phyloP scores from a whole-genome alignment of 352 stramenopile species.

The Bremia lactucae region DNA sequence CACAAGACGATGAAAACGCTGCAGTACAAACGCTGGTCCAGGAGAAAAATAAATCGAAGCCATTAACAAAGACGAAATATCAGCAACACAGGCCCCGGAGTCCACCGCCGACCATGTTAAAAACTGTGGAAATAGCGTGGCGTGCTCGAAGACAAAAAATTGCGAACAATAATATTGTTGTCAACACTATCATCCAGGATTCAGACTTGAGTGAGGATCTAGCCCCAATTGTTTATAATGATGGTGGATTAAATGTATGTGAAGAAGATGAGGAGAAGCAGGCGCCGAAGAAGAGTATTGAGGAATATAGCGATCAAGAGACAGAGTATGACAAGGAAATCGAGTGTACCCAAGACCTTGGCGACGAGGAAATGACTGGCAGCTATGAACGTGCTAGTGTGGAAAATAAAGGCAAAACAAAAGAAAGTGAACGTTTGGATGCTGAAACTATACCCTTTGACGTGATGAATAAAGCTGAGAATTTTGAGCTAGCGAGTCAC shows the following conservation, averaged over 20 bases:
- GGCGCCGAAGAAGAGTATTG: conserved; percentile 1
- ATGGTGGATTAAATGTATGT: neutral
- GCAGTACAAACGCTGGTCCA: neutral
- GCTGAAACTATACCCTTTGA: conserved; percentile 17
- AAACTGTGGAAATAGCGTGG: conserved; percentile 16
- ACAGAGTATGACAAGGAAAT: conserved; percentile 17
- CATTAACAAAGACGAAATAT: neutral
- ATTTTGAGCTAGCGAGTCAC: neutral
- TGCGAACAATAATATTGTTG: neutral
- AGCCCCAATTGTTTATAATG: conserved; percentile 11
- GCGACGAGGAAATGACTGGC: conserved; percentile 18
- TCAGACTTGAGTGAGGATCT: conserved; percentile 28
- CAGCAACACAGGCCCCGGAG: conserved; percentile 1
- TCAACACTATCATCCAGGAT: conserved; percentile 3
- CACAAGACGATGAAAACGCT: conserved; percentile 32
- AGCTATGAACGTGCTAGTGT: conserved; percentile 4
- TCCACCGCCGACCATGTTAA: conserved; percentile 16
- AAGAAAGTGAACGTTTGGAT: conserved; percentile 14
- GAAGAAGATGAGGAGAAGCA: conserved; percentile 1
- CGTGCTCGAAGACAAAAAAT: conserved; percentile 11
- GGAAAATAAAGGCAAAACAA: conserved; percentile 9
- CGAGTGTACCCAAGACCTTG: conserved; percentile 41
- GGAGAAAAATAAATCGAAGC: neutral
- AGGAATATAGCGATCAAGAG: conserved; percentile 14
- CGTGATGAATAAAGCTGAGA: neutral